Percentiles rank a stretch among this genome's conserved stretches.
Conservation (phyloP, 2,329 filamentous ascomycete genomes). For the Calonectria pauciramosa region DNA sequence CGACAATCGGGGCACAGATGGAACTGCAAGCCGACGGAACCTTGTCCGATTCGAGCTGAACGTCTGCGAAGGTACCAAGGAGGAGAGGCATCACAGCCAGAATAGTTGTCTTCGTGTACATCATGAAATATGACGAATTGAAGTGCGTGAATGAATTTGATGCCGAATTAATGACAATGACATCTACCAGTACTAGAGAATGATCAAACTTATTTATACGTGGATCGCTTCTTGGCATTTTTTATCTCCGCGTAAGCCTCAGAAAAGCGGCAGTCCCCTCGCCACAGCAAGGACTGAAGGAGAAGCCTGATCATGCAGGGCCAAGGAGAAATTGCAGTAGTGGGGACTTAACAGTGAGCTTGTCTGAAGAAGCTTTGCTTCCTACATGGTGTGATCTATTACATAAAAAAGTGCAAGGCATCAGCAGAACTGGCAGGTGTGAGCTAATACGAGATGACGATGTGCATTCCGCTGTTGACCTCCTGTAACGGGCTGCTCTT, state of each 20-base stretch:
- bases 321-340: neutral
- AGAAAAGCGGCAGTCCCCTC: neutral
- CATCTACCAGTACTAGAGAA: neutral
- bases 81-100: conserved; percentile 47
- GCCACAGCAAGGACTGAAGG: neutral
- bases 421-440: neutral
- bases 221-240: neutral
- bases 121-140: conserved; percentile 26
- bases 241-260: neutral
- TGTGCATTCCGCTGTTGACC: neutral
- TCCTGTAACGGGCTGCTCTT: neutral
- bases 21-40: conserved; percentile 51
- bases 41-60: conserved; percentile 52
- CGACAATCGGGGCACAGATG: conserved; percentile 54
- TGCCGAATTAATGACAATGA: neutral
- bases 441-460: neutral
- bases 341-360: neutral
- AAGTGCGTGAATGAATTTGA: neutral
- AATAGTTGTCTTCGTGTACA: conserved; percentile 48
- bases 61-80: conserved; percentile 48
- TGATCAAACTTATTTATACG: neutral
- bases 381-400: neutral
- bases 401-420: neutral
- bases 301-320: neutral
- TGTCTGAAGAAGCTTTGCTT: neutral